Evolutionary conservation across 2,329 filamentous ascomycete species (phyloP), one percentile per base, ranked within the genome.

Genomic region (Daldinia eschscholtzii): DNA sequence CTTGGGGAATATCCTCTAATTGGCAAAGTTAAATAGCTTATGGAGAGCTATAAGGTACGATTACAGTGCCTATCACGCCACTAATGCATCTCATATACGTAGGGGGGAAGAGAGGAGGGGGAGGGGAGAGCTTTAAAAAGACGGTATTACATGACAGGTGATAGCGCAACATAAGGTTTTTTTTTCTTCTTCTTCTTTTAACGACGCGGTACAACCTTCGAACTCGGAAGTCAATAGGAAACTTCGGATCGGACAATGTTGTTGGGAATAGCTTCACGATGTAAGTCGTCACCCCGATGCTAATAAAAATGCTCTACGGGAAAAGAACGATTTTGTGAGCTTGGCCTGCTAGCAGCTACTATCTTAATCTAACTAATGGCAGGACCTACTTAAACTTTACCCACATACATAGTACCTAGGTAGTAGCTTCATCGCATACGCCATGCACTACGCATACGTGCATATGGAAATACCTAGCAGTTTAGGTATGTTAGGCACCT

Each of bases 211-310:
- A 57, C 53, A 41, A 41, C 53, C 53, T 37, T 42, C 35, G 53
- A 28, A 33, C 10, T 56, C 20, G 30, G 35, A 56, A 39, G 35
- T 15, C 20, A 28, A 57, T 28, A 57, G 20, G 37, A 42, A 42
- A 18, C 37, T 30, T 26, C 5, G 37, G 52, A 23, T 9, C 9
- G 33, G 48, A 56, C 64, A 35, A 65, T 44, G 35, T 56, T 13
- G 53, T 67, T 65, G 66, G 60, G 65, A 67, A 71, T 71, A 67
- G 66, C 69, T 62, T 71, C 69, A 71, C 50, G 30, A 41, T 30
- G 28, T 33, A 33, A 18, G 13, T 6, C 13, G 9, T 23, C 33
- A 35, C 33, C 20, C 26, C 23, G 12, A 7, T 13, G 20, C 20
- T 28, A 48, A 3, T 46, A 23, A 9, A 7, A 10, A 46, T 13